Conservation (phyloP, 2,329 filamentous ascomycete genomes). For the Talaromyces sp. region DNA sequence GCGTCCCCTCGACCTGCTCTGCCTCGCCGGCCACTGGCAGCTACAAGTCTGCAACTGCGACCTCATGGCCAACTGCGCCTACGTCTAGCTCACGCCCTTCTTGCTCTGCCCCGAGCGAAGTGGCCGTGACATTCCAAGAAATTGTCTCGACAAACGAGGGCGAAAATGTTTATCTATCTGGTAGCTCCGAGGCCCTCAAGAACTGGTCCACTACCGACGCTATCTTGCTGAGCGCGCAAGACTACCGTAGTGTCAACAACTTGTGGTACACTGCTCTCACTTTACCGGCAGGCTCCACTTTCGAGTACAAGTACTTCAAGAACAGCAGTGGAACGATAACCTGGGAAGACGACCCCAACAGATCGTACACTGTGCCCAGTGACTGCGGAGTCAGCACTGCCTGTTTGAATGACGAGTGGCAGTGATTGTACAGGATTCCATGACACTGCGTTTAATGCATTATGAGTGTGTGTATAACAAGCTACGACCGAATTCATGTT, state of each 20-base stretch:
- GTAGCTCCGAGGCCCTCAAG: constrained; percentile 55
- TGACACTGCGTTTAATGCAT: background rate
- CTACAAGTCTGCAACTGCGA: constrained; percentile 20
- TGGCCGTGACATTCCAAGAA: constrained; percentile 60
- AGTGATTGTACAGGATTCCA: constrained; percentile 12
- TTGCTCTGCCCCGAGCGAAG: constrained; percentile 29
- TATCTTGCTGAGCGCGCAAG: constrained; percentile 50
- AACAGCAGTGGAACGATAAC: constrained; percentile 50
- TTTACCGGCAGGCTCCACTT: constrained; percentile 49
- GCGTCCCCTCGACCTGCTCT: constrained; percentile 16
- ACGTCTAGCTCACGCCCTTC: constrained; percentile 4
- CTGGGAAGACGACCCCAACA: constrained; percentile 59
- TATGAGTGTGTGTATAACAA: background rate
- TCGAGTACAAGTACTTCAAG: constrained; percentile 66
- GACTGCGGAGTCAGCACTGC: constrained; percentile 28
- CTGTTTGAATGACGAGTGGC: constrained; percentile 35
- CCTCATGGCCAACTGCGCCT: constrained; percentile 16
- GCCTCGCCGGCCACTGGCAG: constrained; percentile 20
- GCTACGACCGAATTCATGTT: background rate
- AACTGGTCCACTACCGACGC: constrained; percentile 54
- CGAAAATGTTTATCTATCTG: constrained; percentile 60
- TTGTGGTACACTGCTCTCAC: constrained; percentile 56
- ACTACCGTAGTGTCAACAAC: constrained; percentile 55
- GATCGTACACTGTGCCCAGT: constrained; percentile 34
- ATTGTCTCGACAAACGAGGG: constrained; percentile 53